These are phyloP conservation scores for Oemleria cerasiformis DNA, from an alignment of 306 rosid genomes.

Conservation along the genomic window DNA sequence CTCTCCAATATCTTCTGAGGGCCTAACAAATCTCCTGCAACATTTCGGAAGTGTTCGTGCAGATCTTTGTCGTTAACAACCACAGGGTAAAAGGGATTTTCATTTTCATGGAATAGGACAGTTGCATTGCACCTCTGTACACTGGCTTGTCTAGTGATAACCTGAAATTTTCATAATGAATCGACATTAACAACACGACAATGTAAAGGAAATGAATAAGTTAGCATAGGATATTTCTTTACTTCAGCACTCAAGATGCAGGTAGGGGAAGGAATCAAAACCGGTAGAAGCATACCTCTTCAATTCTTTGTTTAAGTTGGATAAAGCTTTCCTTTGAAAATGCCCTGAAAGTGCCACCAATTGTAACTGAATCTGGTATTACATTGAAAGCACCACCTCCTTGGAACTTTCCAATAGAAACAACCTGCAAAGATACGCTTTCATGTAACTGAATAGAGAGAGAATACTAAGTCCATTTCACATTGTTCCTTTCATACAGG, in stretches of 20 bases:
- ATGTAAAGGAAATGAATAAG: not conserved
- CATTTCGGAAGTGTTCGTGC: constrained; percentile 29
- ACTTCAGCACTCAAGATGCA: not conserved
- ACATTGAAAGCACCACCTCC: constrained; percentile 89
- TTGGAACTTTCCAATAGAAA: constrained; percentile 61
- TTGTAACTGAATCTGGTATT: constrained; percentile 81
- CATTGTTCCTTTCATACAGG: not conserved
- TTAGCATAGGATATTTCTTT: not conserved
- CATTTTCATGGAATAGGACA: constrained; percentile 22
- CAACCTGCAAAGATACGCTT: constrained; percentile 47
- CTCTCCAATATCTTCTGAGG: constrained; percentile 20
- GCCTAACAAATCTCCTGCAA: constrained; percentile 37
- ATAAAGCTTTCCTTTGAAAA: constrained; percentile 53
- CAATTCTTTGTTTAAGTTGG: constrained; percentile 53
- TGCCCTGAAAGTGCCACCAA: constrained; percentile 87
- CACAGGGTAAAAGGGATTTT: constrained; percentile 31
- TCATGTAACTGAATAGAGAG: not conserved
- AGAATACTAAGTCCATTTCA: not conserved
- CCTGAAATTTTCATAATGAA: constrained; percentile 27
- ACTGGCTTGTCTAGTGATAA: constrained; percentile 40
- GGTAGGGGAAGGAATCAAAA: not conserved
- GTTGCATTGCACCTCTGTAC: constrained; percentile 57
- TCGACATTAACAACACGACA: not conserved
- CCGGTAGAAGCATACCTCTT: constrained; percentile 48
- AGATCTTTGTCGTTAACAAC: constrained; percentile 34